These are phyloP conservation scores for Astraeus odoratus DNA, from an alignment of 768 basidiomycete species.

Conservation along the genomic window DNA sequence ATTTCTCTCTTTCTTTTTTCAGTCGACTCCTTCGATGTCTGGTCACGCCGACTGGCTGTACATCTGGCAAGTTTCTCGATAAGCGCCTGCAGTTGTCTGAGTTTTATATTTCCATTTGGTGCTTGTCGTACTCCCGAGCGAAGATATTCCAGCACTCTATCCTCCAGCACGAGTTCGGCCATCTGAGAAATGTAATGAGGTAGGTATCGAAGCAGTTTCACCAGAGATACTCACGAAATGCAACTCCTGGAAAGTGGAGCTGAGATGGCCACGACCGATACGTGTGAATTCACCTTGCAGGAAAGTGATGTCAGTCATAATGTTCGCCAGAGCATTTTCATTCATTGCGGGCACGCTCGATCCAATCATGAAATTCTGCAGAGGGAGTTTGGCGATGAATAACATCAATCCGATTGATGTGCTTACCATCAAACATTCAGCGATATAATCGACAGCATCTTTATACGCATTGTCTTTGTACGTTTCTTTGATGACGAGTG, in stretches of 20 bases:
- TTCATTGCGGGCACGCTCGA: slow-evolving; percentile 74
- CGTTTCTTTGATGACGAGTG: slow-evolving; percentile 69
- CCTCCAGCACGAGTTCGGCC: slow-evolving; percentile 61
- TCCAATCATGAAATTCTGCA: slow-evolving; percentile 71
- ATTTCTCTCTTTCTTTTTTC: slow-evolving; percentile 74
- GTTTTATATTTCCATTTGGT: slow-evolving; percentile 58
- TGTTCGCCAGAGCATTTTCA: slow-evolving; percentile 82
- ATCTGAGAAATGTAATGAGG: slow-evolving; percentile 38
- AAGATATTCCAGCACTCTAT: slow-evolving; percentile 75
- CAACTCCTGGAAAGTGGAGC: slow-evolving; percentile 70
- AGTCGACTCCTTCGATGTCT: slow-evolving; percentile 52
- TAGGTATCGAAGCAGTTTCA: neutral
- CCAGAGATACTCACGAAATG: slow-evolving; percentile 49
- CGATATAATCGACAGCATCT: slow-evolving; percentile 83
- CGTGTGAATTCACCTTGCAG: slow-evolving; percentile 80
- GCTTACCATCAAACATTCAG: slow-evolving; percentile 81
- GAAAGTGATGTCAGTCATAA: slow-evolving; percentile 82
- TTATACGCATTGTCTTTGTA: slow-evolving; percentile 90
- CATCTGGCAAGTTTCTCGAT: slow-evolving; percentile 74
- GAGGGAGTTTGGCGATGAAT: neutral
- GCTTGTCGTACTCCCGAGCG: slow-evolving; percentile 62
- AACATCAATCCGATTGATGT: neutral
- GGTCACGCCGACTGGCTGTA: slow-evolving; percentile 57
- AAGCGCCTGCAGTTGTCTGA: slow-evolving; percentile 63
- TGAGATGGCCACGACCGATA: slow-evolving; percentile 65